Evolutionary conservation across 2,329 filamentous ascomycete genomes (phyloP), one percentile per base, ranked within the genome.

Genomic region (Sclerotiophoma versabilis): DNA sequence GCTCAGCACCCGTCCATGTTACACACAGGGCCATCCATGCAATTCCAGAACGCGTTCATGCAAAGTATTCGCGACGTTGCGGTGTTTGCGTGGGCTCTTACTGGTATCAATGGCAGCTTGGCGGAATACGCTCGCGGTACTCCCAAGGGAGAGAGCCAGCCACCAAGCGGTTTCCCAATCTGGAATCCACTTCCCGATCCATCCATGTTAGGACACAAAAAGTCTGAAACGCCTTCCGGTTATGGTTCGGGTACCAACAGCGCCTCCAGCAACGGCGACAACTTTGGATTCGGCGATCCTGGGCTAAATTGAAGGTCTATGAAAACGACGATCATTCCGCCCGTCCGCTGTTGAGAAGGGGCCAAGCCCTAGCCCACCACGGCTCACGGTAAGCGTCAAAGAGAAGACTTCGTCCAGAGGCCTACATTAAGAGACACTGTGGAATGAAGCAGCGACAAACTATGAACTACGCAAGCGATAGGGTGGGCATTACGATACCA

Each of bases 31-130:
- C 84, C 85, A 30, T 78, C 82, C 15, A 25, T 67, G 33, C 59
- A 69, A 34, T 57, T 66, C 46, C 70, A 75, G 39, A 81, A 85
- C 22, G 83, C 86, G 48, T 85, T 95, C 65, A 91, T 95, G 89
- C 82, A 83, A 49, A 89, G 88, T 2, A 96, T 96, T 61, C 87
- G 89, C 51, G 91, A 95, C 48, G 89, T 93, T 41, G 91, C 90
- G 1, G 89, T 95, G n/a, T 95, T 96, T 70, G 91, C 91, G 9
- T 96, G 91, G 91, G 88, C 87, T 1, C 76, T 93, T 10, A 85
- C 87, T 20, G 90, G 90, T 19, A 93, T 93, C 77, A 93, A 95
- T 71, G 88, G 88, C 12, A 87, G 85, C 33, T 76, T 93, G 48
- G 85, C 87, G 14, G 80, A 84, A 3, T 89, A 88, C 65, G 80